These are phyloP conservation scores for Pseudogymnoascus sp. DNA, from an alignment of 2,329 filamentous ascomycete species.

Conservation along the genomic window DNA sequence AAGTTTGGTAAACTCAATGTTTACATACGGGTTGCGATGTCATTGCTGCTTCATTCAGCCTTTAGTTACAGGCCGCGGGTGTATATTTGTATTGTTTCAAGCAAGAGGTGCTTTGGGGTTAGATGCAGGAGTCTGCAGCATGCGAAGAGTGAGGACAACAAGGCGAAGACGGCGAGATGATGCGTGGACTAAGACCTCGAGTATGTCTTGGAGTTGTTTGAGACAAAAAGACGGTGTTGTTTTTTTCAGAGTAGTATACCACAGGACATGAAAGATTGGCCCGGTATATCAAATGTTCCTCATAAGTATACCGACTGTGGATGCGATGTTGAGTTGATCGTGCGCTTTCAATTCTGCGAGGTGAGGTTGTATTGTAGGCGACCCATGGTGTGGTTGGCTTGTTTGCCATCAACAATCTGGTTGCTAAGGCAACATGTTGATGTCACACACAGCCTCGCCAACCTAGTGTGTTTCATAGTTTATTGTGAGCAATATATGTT, in stretches of 20 bases:
- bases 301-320: neutral
- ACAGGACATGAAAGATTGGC: neutral
- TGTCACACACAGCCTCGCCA: neutral
- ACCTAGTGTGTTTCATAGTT: neutral
- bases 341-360: slow-evolving; percentile 1
- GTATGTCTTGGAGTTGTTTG: slow-evolving; percentile 7
- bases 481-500: slow-evolving; percentile 8
- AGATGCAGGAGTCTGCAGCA: slow-evolving; percentile 4
- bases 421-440: neutral
- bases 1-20: neutral
- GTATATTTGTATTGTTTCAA: slow-evolving; percentile 8
- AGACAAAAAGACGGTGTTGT: slow-evolving; percentile 2
- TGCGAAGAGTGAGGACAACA: slow-evolving; percentile 5
- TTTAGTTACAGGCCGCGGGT: neutral
- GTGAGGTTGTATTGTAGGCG: slow-evolving; percentile 9
- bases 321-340: slow-evolving; percentile 6
- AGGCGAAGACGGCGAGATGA: slow-evolving; percentile 2
- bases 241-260: neutral
- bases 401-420: slow-evolving; percentile 5
- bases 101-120: neutral
- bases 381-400: slow-evolving; percentile 3
- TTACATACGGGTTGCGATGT: slow-evolving; percentile 11
- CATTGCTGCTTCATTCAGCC: slow-evolving; percentile 12
- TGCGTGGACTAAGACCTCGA: slow-evolving; percentile 3
- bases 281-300: slow-evolving; percentile 1